Evolutionary conservation across 768 basidiomycete species (phyloP).

Genomic region (Royoungia palumana): DNA sequence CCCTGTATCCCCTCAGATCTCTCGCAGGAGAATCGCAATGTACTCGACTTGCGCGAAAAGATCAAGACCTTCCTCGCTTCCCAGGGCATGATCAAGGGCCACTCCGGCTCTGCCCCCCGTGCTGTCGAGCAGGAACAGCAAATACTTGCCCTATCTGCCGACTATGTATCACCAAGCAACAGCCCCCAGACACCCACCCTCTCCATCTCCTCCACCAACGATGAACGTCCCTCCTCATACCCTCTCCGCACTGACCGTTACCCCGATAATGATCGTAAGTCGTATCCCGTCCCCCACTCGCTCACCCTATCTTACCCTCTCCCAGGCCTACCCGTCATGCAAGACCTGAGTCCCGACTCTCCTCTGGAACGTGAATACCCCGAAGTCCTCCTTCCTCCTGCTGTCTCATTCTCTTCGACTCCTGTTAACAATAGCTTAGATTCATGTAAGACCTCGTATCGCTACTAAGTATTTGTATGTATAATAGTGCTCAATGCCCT

Average conservation of each 20-base stretch:
- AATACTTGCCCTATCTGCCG: slow-evolving; percentile 47
- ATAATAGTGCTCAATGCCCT: slow-evolving; percentile 63
- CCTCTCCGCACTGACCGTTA: slow-evolving; percentile 30
- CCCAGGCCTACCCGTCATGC: slow-evolving; percentile 31
- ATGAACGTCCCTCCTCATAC: slow-evolving; percentile 36
- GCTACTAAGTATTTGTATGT: slow-evolving; percentile 66
- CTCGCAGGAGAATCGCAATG: slow-evolving; percentile 63
- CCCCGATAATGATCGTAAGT: slow-evolving; percentile 30
- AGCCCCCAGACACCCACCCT: slow-evolving; percentile 48
- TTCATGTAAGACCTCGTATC: slow-evolving; percentile 73
- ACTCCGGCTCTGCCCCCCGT: slow-evolving; percentile 67
- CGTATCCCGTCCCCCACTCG: neutral
- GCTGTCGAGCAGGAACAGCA: slow-evolving; percentile 53
- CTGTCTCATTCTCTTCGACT: slow-evolving; percentile 30
- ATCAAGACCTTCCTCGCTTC: slow-evolving; percentile 77
- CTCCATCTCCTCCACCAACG: slow-evolving; percentile 41
- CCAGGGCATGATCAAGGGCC: slow-evolving; percentile 88
- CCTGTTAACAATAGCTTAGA: slow-evolving; percentile 54
- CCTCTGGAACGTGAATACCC: slow-evolving; percentile 29
- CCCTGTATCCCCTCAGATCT: slow-evolving; percentile 3
- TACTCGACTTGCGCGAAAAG: slow-evolving; percentile 66
- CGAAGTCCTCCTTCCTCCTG: slow-evolving; percentile 31
- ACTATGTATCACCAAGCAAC: slow-evolving; percentile 38
- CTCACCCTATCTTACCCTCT: neutral
- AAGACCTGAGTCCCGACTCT: slow-evolving; percentile 32